A percentile compares a stretch with the other conserved stretches of the same genome.
Conservation (phyloP, 345 rosid species). For the Sisymbrium altissimum region DNA sequence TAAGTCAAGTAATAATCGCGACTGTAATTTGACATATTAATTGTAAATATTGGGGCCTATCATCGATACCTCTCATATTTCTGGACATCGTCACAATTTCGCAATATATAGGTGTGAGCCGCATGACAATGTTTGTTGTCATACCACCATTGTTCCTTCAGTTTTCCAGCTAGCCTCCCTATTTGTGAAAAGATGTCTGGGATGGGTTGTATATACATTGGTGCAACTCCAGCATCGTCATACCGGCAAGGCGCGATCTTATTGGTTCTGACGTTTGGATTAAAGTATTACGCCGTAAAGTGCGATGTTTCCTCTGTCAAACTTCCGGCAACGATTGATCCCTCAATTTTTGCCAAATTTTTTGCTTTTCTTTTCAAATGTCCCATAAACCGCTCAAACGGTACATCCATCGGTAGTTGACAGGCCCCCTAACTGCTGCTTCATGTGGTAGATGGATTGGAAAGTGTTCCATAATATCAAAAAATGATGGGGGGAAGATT, state of each 20-base stretch:
- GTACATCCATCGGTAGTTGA: not conserved
- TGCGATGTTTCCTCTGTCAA: not conserved
- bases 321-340: not conserved
- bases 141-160: too few species aligned
- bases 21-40: too few species aligned
- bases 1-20: too few species aligned
- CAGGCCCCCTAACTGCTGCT: not conserved
- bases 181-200: too few species aligned
- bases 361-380: too few species aligned
- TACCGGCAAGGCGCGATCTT: not conserved
- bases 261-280: not conserved
- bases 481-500: not conserved
- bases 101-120: too few species aligned
- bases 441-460: not conserved
- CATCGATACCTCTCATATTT: too few species aligned
- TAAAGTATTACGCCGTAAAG: not conserved
- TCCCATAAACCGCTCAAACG: not conserved
- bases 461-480: not conserved
- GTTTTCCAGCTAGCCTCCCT: too few species aligned
- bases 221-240: not conserved
- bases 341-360: not conserved
- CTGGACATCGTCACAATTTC: too few species aligned
- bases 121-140: too few species aligned
- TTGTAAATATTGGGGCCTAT: too few species aligned
- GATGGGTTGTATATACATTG: not conserved